phyloP scores from a whole-genome alignment of 2,329 filamentous ascomycete genomes.

The Ceratocystis smalleyi region DNA sequence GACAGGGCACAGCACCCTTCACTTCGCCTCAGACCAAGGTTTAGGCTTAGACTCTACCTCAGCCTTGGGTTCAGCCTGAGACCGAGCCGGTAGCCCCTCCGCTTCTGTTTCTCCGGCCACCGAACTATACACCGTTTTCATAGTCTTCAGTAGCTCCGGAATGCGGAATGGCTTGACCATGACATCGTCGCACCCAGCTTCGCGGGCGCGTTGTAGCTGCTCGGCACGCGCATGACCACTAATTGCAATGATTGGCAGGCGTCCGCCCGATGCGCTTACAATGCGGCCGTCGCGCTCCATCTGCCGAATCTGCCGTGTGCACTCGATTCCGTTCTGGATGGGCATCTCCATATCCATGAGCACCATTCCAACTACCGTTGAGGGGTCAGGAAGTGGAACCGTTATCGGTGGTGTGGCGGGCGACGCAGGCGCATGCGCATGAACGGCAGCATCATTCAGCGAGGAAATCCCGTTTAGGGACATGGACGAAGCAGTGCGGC shows the following conservation, averaged over 20 bases:
- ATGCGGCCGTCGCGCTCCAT: conserved; percentile 41
- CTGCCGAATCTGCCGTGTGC: conserved; percentile 47
- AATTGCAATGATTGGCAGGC: conserved; percentile 48
- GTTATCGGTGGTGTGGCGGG: not conserved
- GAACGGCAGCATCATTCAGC: not conserved
- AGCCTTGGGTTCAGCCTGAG: not conserved
- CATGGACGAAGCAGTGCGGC: conserved; percentile 1
- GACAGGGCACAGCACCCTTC: not conserved
- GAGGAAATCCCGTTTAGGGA: not conserved
- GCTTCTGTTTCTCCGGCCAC: conserved; percentile 12
- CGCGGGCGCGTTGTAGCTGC: conserved; percentile 38
- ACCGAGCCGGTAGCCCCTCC: not conserved
- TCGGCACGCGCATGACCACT: conserved; percentile 53
- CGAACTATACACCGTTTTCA: conserved; percentile 33
- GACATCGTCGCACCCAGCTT: conserved; percentile 45
- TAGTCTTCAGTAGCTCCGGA: conserved; percentile 43
- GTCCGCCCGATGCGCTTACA: conserved; percentile 28
- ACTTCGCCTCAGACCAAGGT: not conserved
- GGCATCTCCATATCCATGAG: conserved; percentile 71
- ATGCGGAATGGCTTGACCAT: conserved; percentile 59
- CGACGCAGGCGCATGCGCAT: not conserved
- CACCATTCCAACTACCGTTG: conserved; percentile 37
- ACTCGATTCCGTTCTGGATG: conserved; percentile 53
- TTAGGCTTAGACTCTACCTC: not conserved
- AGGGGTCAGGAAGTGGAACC: not conserved